Evolutionary conservation across 2,329 filamentous ascomycete genomes (phyloP), one percentile per base, ranked within the genome.

Genomic region (Stagonosporopsis rhizophila): DNA sequence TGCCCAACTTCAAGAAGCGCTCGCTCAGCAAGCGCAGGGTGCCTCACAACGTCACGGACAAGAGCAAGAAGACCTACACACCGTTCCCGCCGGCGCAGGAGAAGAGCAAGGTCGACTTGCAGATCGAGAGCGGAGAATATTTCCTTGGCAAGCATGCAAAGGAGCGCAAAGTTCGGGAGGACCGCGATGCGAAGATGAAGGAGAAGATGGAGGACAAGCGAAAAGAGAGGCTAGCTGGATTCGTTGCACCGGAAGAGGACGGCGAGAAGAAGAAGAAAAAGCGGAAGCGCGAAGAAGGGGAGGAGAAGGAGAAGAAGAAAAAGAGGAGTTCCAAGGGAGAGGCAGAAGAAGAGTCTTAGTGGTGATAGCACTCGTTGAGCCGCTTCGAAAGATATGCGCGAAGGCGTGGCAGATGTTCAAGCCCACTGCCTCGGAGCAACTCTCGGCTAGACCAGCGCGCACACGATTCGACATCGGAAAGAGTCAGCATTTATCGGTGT

Each of bases 101-200:
- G 83, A 96, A 96, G 90, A 97, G 93, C 86, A 99, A 98, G 86
- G 86, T 99, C 68, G 95, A 99, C 78, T 80, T 92, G 78, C 94
- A 99, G 84, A 96, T 99, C 81, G 95, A 99, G 82, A 93, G 87
- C 68, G 94, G 95, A 79, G 94, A 98, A 80, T 99, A 96, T 80
- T 98, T 98, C 78, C 79, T 99, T 73, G 88, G 89, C 72, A 96
- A 96, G 82, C 87, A 93, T 72, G 93, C 92, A 58, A 96, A 96
- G 83, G 91, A 96, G 71, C 84, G 93, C 59, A 89, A 88, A 51
- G 87, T 83, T 42, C 88, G 90, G 77, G 89, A 94, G 73, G 90
- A 91, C 71, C 83, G 92, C 64, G 85, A 91, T 71, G 92, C 96
- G 75, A 88, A 89, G 77, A 93, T 96, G 80, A 89, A 87, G 78